A percentile compares a stretch with the other conserved stretches of the same genome.
Conservation (phyloP, 164 flowering plant genomes). For the Vitis amurensis region DNA sequence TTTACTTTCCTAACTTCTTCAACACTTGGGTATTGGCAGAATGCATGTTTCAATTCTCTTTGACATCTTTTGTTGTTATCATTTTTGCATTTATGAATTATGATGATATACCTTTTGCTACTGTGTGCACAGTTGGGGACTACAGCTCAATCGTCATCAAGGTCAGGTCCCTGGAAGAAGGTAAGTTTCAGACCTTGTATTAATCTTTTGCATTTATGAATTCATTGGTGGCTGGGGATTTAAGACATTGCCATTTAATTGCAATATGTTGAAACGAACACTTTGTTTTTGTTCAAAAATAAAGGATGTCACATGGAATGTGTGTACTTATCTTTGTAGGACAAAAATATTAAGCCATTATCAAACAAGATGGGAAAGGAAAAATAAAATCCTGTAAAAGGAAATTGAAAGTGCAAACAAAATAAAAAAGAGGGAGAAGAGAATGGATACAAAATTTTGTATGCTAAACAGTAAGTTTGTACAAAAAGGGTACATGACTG, state of each 20-base stretch:
- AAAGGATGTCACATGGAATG: no score
- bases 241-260: neutral
- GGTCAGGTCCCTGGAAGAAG: slow-evolving; percentile 44
- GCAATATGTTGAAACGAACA: neutral
- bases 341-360: no score
- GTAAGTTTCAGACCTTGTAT: slow-evolving; percentile 11
- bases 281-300: no score
- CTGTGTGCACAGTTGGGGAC: slow-evolving; percentile 22
- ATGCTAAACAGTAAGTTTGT: no score
- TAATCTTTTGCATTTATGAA: neutral
- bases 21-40: neutral
- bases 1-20: neutral
- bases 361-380: no score
- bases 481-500: no score
- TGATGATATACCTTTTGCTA: neutral
- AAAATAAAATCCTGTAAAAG: no score
- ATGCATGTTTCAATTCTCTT: neutral
- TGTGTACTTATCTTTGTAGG: no score
- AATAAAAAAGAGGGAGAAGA: no score
- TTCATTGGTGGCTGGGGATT: neutral
- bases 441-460: no score
- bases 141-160: slow-evolving; percentile 25
- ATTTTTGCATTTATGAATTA: neutral
- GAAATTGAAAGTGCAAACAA: no score
- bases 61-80: neutral